A percentile compares a stretch with the other conserved stretches of the same genome.
Conservation (phyloP, 345 rosid species). For the Eucalyptus pauciflora region DNA sequence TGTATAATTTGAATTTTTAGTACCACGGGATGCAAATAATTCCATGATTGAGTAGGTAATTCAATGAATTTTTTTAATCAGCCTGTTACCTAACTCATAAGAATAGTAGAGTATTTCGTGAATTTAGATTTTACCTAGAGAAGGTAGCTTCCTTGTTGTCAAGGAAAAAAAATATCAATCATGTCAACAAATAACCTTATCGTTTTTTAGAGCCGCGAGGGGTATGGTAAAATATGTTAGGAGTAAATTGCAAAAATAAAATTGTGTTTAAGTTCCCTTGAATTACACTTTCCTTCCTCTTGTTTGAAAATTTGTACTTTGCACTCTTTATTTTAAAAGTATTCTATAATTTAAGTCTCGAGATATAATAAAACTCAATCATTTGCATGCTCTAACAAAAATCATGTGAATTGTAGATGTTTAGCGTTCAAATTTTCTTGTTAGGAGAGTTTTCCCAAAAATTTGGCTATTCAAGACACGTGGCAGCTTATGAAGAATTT, state of each 20-base stretch:
- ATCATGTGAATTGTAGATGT: rapidly evolving
- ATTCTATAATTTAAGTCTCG: not conserved
- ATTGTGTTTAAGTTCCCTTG: not conserved
- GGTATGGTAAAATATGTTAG: rapidly evolving
- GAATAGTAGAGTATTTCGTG: not conserved
- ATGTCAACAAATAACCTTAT: rapidly evolving
- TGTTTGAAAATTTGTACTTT: not conserved
- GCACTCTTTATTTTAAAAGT: not conserved
- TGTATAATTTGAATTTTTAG: rapidly evolving
- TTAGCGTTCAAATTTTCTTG: rapidly evolving
- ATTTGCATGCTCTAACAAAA: rapidly evolving
- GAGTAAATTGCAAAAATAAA: rapidly evolving
- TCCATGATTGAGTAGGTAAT: not conserved
- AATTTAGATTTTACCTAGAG: not conserved
- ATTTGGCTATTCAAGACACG: not conserved
- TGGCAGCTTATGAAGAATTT: not conserved
- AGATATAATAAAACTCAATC: rapidly evolving
- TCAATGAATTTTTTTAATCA: not conserved
- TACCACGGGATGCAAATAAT: rapidly evolving
- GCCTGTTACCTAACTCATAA: not conserved
- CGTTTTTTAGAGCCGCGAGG: rapidly evolving
- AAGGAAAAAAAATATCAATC: rapidly evolving
- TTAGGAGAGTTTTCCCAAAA: not conserved
- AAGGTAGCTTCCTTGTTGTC: not conserved
- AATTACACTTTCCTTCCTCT: not conserved